These are phyloP conservation scores for Sarocladium kiliense DNA, from an alignment of 2,329 filamentous ascomycete species.

Conservation along the genomic window DNA sequence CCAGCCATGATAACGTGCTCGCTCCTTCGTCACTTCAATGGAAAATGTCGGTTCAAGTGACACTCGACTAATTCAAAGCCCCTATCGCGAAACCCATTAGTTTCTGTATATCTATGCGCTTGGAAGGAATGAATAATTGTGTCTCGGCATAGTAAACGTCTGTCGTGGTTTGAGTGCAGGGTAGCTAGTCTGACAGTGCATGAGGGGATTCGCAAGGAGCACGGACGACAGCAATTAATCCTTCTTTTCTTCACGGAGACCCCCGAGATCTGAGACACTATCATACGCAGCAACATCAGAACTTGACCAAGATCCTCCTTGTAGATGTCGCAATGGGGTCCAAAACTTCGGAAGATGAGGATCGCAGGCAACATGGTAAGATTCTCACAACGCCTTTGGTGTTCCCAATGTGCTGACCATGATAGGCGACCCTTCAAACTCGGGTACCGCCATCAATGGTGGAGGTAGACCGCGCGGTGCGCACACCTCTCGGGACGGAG, in stretches of 20 bases:
- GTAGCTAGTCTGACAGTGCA: not conserved
- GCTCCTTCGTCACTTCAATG: too few relatives aligned
- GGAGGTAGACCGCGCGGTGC: slow-evolving; percentile 37
- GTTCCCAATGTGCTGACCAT: not conserved
- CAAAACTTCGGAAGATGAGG: slow-evolving; percentile 25
- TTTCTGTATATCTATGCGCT: too few relatives aligned
- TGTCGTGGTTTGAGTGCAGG: too few relatives aligned
- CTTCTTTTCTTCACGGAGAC: too few relatives aligned
- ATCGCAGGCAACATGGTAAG: slow-evolving; percentile 25
- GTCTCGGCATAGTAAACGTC: too few relatives aligned
- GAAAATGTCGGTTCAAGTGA: too few relatives aligned
- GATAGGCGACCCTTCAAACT: slow-evolving; percentile 15
- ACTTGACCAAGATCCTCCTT: too few relatives aligned
- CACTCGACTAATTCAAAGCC: not conserved
- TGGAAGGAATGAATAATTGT: too few relatives aligned
- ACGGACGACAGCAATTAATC: not conserved
- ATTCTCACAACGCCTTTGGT: slow-evolving; percentile 10
- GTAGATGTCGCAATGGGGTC: slow-evolving; percentile 9
- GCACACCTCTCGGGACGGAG: slow-evolving; percentile 36
- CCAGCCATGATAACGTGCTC: not conserved
- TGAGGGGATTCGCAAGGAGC: not conserved
- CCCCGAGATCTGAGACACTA: too few relatives aligned
- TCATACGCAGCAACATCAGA: too few relatives aligned
- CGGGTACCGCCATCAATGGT: slow-evolving; percentile 15
- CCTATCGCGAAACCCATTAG: too few relatives aligned